These are phyloP conservation scores for Cubamyces sp. DNA, from an alignment of 768 basidiomycete genomes.

Conservation along the genomic window DNA sequence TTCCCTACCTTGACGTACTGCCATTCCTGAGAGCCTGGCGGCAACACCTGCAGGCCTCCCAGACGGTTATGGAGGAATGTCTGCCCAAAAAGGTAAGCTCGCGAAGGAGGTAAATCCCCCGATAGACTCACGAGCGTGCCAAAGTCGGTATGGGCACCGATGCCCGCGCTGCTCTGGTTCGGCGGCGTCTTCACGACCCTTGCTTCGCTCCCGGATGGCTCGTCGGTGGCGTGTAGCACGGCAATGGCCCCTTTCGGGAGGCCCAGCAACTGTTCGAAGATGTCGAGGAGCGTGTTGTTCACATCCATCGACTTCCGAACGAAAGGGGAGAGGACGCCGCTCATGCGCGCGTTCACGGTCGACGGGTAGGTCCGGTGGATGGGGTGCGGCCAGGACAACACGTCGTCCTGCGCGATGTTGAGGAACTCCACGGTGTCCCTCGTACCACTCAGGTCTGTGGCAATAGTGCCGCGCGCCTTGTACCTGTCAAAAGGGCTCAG, in stretches of 20 bases:
- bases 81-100: constrained; percentile 24
- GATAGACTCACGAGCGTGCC: constrained; percentile 59
- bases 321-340: constrained; percentile 54
- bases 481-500: constrained; percentile 41
- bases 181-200: constrained; percentile 55
- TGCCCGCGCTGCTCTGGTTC: constrained; percentile 34
- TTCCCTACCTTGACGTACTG: constrained; percentile 45
- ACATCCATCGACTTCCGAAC: constrained; percentile 59
- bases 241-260: constrained; percentile 53
- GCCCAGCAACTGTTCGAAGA: constrained; percentile 61
- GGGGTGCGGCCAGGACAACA: constrained; percentile 56
- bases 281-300: constrained; percentile 52
- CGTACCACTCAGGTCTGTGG: constrained; percentile 61
- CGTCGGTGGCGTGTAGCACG: constrained; percentile 46
- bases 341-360: constrained; percentile 54
- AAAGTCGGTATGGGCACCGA: constrained; percentile 77
- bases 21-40: constrained; percentile 43
- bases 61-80: constrained; percentile 48
- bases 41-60: constrained; percentile 49
- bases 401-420: constrained; percentile 73
- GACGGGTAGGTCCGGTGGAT: constrained; percentile 61
- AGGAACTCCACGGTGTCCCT: constrained; percentile 64
- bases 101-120: constrained; percentile 10
- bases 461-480: constrained; percentile 65
- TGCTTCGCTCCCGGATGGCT: constrained; percentile 60